Percentiles rank a stretch among this genome's conserved stretches.
phyloP scores from a whole-genome alignment of 768 basidiomycete species.

The Mycena epipterygia region DNA sequence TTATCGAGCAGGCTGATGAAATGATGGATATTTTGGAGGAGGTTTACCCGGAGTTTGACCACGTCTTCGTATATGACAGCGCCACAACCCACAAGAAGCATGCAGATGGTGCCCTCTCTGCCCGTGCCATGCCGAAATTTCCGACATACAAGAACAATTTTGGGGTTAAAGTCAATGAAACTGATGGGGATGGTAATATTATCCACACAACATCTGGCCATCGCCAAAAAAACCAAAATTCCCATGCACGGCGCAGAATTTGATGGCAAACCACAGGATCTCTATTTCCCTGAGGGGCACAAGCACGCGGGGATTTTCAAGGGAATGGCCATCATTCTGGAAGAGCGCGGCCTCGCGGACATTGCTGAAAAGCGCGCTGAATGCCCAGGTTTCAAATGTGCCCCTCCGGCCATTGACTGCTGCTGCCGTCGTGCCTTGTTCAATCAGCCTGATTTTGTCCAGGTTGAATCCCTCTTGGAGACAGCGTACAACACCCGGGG shows the following conservation, averaged over 20 bases:
- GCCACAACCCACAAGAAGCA: not conserved
- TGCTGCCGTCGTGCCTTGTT: no score
- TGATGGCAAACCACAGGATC: not conserved
- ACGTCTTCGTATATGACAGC: conserved; percentile 2
- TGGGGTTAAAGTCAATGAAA: not conserved
- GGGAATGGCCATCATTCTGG: conserved; percentile 1
- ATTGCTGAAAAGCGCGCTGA: not conserved
- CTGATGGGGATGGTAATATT: not conserved
- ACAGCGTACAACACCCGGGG: no score
- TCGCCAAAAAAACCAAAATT: not conserved
- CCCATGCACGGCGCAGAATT: not conserved
- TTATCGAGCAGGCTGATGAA: not conserved
- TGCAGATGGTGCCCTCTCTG: not conserved
- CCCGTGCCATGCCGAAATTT: not conserved
- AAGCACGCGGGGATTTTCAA: not conserved
- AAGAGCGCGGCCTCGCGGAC: not conserved
- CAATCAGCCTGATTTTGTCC: no score
- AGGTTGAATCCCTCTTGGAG: no score
- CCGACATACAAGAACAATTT: not conserved
- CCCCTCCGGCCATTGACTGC: conserved; percentile 1
- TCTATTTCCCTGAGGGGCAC: not conserved
- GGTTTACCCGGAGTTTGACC: not conserved
- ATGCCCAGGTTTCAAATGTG: conserved; percentile 4
- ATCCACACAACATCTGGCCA: not conserved
- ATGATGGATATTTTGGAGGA: conserved; percentile 2